Conservation (phyloP, 805 yeast genomes). For the Kuraishia hungarica region DNA sequence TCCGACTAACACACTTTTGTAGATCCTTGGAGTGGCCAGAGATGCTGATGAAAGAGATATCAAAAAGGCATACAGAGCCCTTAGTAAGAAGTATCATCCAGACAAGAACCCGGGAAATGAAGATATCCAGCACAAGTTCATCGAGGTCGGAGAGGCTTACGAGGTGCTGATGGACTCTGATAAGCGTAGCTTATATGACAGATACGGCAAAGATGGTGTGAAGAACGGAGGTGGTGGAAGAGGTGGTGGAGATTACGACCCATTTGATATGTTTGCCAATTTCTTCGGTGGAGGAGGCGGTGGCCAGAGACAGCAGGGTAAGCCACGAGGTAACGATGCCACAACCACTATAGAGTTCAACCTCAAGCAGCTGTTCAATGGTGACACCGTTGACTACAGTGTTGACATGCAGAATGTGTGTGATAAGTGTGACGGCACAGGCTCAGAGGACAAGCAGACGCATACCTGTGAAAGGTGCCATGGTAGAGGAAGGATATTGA, state of each 20-base stretch:
- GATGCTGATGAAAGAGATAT: constrained; percentile 74
- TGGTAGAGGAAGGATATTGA: constrained; percentile 65
- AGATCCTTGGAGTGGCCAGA: constrained; percentile 59
- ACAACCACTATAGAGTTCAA: constrained; percentile 47
- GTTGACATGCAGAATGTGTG: constrained; percentile 71
- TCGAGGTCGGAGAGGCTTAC: constrained; percentile 90
- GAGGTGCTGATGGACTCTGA: constrained; percentile 72
- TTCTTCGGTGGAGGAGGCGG: constrained; percentile 43
- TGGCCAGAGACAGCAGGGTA: constrained; percentile 25
- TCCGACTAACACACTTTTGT: constrained; percentile 36
- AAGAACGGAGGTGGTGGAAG: constrained; percentile 41
- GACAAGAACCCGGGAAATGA: constrained; percentile 85
- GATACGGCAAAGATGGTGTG: constrained; percentile 69
- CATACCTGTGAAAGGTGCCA: constrained; percentile 61
- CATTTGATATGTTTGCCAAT: constrained; percentile 51
- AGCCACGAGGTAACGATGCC: constrained; percentile 55
- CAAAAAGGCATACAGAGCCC: constrained; percentile 73
- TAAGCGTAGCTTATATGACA: constrained; percentile 61
- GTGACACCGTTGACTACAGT: constrained; percentile 51
- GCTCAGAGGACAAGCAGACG: constrained; percentile 70
- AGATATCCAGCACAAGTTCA: constrained; percentile 76
- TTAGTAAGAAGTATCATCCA: constrained; percentile 86
- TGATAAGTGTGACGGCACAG: constrained; percentile 72
- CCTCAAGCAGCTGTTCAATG: constrained; percentile 61
- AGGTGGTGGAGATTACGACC: constrained; percentile 32